phyloP scores from a whole-genome alignment of 2,329 filamentous ascomycete genomes.

The Arthrobotrys entomopaga region DNA sequence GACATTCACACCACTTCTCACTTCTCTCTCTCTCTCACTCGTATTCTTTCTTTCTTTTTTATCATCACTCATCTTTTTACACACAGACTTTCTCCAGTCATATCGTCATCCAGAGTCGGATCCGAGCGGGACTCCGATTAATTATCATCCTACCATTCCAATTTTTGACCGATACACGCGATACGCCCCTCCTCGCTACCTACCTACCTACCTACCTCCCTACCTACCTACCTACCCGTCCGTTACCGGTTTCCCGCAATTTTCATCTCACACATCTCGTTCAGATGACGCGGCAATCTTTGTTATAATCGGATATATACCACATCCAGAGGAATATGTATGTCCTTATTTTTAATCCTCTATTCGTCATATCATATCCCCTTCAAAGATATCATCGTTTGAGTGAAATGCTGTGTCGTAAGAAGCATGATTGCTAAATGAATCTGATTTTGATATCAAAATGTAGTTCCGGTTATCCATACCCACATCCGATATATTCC shows the following conservation, averaged over 20 bases:
- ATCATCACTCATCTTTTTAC: not conserved
- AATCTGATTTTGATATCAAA: slow-evolving; percentile 4
- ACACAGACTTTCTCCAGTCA: not conserved
- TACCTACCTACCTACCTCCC: not conserved
- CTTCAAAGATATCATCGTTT: too few relatives aligned
- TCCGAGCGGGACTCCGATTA: slow-evolving; percentile 36
- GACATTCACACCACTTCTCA: slow-evolving; percentile 46
- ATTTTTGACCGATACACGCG: slow-evolving; percentile 12
- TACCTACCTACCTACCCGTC: not conserved
- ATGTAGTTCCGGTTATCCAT: slow-evolving; percentile 37
- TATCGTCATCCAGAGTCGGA: slow-evolving; percentile 15
- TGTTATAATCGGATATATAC: slow-evolving; percentile 48
- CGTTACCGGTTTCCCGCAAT: slow-evolving; percentile 6
- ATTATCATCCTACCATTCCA: not conserved
- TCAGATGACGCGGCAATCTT: slow-evolving; percentile 54
- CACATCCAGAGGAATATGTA: slow-evolving; percentile 53
- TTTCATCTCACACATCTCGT: slow-evolving; percentile 15
- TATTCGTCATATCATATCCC: not conserved
- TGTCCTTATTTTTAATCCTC: not conserved
- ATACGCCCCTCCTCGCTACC: slow-evolving; percentile 2
- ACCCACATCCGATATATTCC: slow-evolving; percentile 45
- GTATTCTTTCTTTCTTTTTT: slow-evolving; percentile 14
- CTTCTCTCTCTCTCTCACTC: not conserved
- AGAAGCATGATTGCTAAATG: too few relatives aligned
- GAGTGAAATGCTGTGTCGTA: too few relatives aligned